These are phyloP conservation scores for Wickerhamomyces sp. DNA, from an alignment of 1,139 yeast genomes.

Conservation along the genomic window DNA sequence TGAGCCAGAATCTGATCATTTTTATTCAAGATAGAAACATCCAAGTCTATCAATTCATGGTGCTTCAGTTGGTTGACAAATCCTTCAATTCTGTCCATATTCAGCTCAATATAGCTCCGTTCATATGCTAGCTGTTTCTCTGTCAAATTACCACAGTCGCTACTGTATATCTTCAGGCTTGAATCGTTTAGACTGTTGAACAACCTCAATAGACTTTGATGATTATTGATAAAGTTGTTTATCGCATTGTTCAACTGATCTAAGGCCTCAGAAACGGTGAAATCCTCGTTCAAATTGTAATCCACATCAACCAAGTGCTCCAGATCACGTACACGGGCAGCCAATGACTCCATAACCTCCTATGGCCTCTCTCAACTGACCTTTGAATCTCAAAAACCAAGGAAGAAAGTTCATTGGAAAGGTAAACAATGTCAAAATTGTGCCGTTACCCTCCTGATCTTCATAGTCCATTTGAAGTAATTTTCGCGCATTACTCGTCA, in stretches of 20 bases:
- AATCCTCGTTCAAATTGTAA: not conserved
- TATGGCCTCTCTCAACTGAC: not conserved
- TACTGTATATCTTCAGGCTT: slow-evolving; percentile 6
- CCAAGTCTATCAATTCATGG: not conserved
- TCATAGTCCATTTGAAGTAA: not conserved
- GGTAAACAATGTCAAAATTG: too few relatives aligned
- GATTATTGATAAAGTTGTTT: slow-evolving; percentile 6
- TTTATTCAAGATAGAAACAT: not conserved
- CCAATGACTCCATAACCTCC: not conserved
- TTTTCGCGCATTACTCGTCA: not conserved
- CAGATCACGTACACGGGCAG: not conserved
- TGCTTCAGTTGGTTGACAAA: slow-evolving; percentile 1
- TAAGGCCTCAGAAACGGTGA: not conserved
- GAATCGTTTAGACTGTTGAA: slow-evolving; percentile 9
- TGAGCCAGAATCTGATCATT: not conserved
- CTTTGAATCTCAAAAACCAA: too few relatives aligned
- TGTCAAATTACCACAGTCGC: not conserved
- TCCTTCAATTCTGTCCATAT: slow-evolving; percentile 4
- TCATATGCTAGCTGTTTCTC: slow-evolving; percentile 2
- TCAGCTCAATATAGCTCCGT: slow-evolving; percentile 9
- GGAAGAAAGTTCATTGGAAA: too few relatives aligned
- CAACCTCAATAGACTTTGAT: slow-evolving; percentile 6
- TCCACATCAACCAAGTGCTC: slow-evolving; percentile 1
- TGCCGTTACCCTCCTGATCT: not conserved
- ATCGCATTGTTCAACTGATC: slow-evolving; percentile 3